Base-by-base conservation (phyloP, 2,329 filamentous ascomycete species). In the Arachnopeziza araneosa region DNA sequence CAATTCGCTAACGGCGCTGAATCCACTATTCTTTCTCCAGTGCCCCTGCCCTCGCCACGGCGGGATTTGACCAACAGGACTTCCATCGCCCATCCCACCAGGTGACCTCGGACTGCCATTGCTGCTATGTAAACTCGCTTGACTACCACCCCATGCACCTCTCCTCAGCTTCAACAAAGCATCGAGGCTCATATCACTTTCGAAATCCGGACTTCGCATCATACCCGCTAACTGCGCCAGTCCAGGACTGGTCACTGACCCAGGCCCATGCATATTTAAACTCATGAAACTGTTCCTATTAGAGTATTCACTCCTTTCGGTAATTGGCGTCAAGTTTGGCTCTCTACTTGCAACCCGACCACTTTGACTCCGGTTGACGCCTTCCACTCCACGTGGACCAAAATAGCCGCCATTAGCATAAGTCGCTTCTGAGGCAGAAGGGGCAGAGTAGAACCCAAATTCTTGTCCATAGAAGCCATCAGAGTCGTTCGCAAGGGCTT, bases 381-480 rank as follows among this genome's bases (percentile, higher is more conserved):
- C 79, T 60, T 86, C 82, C 19, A 88, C 75, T 1, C 88, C 88
- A 22, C 88, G 85, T 0, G 89, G 85, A 1, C 91, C 91, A 70
- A 98, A 98, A 75, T 91, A 96, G 22, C 95, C 95, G 26, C 95
- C 95, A 67, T 91, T 89, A 17, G 85, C 82, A 67, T 88, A 90
- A 50, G 73, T 75, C 0, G 74, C 71, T 52, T 75, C 72, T 12
- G 76, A 72, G 19, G 72, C 72, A 5, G 75, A 66, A 0, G 84
- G 82, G 1, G 80, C 78, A 1, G 93, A 91, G 73, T 96, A 99
- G 73, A 99, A 99, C 0, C 92, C 93, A 70, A 99, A 99, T 72
- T 99, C 95, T 67, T 92, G 88, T 0, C 95, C 95, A 70, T 99
- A 99, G 78, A 95, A 96, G 0, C 91, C 93, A 64, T 97, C 93